These are phyloP conservation scores for Coniferiporia sulphurascens DNA, from an alignment of 1,284 basidiomycete genomes.

Conservation along the genomic window DNA sequence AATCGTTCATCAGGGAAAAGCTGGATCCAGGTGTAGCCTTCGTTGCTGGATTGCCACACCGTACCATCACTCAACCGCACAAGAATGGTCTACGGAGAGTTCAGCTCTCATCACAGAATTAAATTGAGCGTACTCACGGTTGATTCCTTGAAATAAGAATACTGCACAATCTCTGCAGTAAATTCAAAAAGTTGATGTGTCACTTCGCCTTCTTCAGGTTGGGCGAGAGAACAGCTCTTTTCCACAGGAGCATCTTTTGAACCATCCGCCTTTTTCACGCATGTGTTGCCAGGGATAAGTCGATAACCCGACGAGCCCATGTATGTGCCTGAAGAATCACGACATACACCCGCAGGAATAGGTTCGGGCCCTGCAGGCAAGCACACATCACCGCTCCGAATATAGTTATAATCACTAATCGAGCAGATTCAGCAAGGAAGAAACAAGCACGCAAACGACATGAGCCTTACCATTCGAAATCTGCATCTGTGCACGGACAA, in stretches of 20 bases:
- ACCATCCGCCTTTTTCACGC: conserved; percentile 48
- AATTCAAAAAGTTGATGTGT: conserved; percentile 76
- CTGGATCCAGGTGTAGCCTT: conserved; percentile 88
- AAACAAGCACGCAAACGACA: neutral
- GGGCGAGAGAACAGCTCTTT: conserved; percentile 76
- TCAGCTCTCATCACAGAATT: neutral
- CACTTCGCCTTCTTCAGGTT: conserved; percentile 70
- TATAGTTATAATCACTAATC: conserved; percentile 84
- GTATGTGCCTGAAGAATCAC: conserved; percentile 59
- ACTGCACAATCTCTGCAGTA: conserved; percentile 62
- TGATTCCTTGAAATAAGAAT: conserved; percentile 81
- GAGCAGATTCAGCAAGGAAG: neutral
- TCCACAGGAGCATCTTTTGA: conserved; percentile 58
- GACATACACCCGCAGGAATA: conserved; percentile 78
- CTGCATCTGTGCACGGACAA: conserved; percentile 81
- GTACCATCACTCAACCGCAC: conserved; percentile 73
- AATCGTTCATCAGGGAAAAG: conserved; percentile 59
- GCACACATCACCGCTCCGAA: conserved; percentile 70
- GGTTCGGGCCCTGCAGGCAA: conserved; percentile 81
- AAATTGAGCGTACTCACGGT: conserved; percentile 37
- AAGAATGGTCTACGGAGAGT: conserved; percentile 66
- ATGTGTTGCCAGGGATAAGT: conserved; percentile 91
- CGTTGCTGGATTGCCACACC: conserved; percentile 92
- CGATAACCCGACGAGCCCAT: conserved; percentile 89
- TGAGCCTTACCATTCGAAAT: conserved; percentile 83